Evolutionary conservation across 2,329 filamentous ascomycete genomes (phyloP).

Genomic region (Arthrobotrys iridis): DNA sequence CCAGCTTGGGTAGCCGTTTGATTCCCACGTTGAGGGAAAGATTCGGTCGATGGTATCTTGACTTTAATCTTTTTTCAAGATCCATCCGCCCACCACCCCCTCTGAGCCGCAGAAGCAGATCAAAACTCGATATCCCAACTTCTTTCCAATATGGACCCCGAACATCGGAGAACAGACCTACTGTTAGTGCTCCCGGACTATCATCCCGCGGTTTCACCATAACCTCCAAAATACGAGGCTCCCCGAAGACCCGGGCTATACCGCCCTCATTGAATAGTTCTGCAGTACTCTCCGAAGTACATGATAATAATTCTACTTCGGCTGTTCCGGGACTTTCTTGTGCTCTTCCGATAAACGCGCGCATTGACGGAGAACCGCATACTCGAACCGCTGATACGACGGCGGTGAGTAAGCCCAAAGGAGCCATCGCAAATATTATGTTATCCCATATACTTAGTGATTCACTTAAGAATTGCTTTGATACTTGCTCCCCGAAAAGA

Average conservation of each 20-base stretch:
- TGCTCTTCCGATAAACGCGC: constrained; percentile 34
- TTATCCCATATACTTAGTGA: constrained; percentile 55
- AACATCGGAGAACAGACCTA: constrained; percentile 29
- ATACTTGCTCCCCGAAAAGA: constrained; percentile 62
- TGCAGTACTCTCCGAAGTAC: constrained; percentile 34
- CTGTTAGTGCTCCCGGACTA: background rate
- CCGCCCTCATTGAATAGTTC: constrained; percentile 34
- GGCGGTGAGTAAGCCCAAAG: constrained; percentile 61
- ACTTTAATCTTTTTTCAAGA: constrained; percentile 27
- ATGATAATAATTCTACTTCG: constrained; percentile 39
- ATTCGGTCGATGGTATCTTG: constrained; percentile 43
- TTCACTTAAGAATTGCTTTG: constrained; percentile 62
- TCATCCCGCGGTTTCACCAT: constrained; percentile 22
- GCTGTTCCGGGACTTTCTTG: constrained; percentile 31
- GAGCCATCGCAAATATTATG: constrained; percentile 55
- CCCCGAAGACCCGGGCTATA: constrained; percentile 42
- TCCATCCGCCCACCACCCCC: background rate
- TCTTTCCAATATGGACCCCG: constrained; percentile 33
- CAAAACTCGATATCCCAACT: background rate
- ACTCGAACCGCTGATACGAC: constrained; percentile 60
- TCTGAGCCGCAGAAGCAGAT: background rate
- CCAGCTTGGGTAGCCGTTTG: constrained; percentile 12
- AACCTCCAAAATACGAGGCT: constrained; percentile 30
- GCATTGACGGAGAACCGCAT: constrained; percentile 55
- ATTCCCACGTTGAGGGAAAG: constrained; percentile 52